Base-by-base conservation (phyloP, 2,329 filamentous ascomycete genomes). In the Pseudocercospora musae region DNA sequence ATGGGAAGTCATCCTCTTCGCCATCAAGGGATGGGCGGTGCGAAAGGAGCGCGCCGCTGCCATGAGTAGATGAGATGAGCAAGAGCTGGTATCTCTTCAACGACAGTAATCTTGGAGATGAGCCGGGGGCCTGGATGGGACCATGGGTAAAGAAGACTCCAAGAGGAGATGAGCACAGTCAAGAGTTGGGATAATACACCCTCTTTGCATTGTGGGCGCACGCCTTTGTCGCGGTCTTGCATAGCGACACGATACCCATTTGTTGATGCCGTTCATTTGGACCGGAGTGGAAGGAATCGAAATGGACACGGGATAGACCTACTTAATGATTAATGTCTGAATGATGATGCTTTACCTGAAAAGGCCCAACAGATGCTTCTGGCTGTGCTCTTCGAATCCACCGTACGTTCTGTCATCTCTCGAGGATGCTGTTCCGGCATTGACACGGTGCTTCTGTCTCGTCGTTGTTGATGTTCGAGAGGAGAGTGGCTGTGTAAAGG, bases 21-120 rank as follows among this genome's bases (percentile, higher is more conserved):
- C 92, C 25, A 78, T 96, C 73, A 97, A 96, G 78, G 93, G 92
- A 25, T 96, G 92, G 92, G 92, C 91, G 3, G 68, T 75, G 15
- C 73, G 77, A 21, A 77, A 69, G 58, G 78, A 80, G 67, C 44
- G 57, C 23, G 68, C 63, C 60, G 31, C 53, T 63, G 37, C 48
- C 46, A 52, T 63, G 25, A 53, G 49, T 37, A 56, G 23, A 55
- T 18, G 59, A 58, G 23, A 55, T 7, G 59, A 59, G 50, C 44
- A 59, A 27, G 55, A 62, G 58, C 48, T 31, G 25, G 55, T 31
- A 27, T 11, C 55, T 46, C 55, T 57, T 57, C 25, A 23, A 53
- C 52, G 27, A 56, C 46, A 49, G 46, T 18, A 49, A 52, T 33
- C 18, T 15, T 21, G n/a, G 29, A 29, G 25, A 50, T 29, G 37